Base-by-base conservation (phyloP, 805 yeast species). In the Kodamaea nitidulidarum region DNA sequence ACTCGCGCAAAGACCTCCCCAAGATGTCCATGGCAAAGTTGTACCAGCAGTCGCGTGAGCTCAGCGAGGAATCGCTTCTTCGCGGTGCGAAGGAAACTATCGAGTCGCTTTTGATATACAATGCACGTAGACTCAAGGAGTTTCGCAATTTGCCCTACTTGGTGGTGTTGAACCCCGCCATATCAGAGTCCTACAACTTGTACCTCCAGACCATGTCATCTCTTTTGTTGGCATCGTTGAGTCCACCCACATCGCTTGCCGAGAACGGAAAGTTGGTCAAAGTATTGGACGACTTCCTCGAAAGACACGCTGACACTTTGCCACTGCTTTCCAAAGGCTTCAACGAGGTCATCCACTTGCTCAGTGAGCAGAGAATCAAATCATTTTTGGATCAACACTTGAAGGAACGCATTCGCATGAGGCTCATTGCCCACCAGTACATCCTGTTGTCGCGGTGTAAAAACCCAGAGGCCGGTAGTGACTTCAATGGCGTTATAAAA, bases 361-460 rank as follows among this genome's bases (percentile, higher is more conserved):
- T 78, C 58, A 47, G 75, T 2, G 59, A 67, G 21, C 69, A 66
- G 6, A 67, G 75, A 18, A 76, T 84, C 30, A 77, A 81, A 39
- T 52, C 56, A 3, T 85, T 90, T 48, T 65, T 91, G 47, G 86
- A 87, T 53, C 63, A 70, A 8, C 97, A 91, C 63, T 69, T 91
- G 50, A 70, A 75, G 40, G 96, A 90, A 48, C 72, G 97, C 45
- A 90, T 91, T 30, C 75, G 90, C 47, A 86, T 93, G 80, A 78
- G 96, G 41, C 66, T 90, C 36, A 69, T 88, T 39, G 88, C 95
- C 0, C 90, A 85, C 45, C 96, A 93, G 58, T 95, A 85, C 61
- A 72, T 87, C 15, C 75, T 76, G 38, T 62, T 88, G 25, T 69
- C 88, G 3, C 51, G 52, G 15, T 31, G 40, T 21, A 16, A 14